These are phyloP conservation scores for Seminavis robusta DNA, from an alignment of 108 stramenopile species.

Conservation along the genomic window DNA sequence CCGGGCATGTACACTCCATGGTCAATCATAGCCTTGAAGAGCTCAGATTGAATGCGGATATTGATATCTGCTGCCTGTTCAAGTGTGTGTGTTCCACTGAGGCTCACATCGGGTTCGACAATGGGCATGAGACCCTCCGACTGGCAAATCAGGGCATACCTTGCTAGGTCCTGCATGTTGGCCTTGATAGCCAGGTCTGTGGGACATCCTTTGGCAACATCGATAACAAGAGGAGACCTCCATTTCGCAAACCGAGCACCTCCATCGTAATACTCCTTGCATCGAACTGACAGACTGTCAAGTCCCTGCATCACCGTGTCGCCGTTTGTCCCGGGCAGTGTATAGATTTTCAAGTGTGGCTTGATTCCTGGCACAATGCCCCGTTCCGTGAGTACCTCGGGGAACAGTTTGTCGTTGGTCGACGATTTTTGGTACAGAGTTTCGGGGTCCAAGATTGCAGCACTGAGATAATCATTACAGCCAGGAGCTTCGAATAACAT, in stretches of 20 bases:
- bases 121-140: constrained; percentile 89
- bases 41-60: constrained; percentile 39
- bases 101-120: constrained; percentile 89
- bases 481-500: constrained; percentile 71
- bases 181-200: constrained; percentile 78
- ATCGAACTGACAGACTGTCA: constrained; percentile 78
- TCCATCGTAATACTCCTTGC: constrained; percentile 81
- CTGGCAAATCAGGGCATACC: constrained; percentile 92
- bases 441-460: constrained; percentile 92
- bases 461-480: constrained; percentile 75
- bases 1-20: constrained; percentile 89
- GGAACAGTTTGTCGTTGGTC: constrained; percentile 72
- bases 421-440: constrained; percentile 73
- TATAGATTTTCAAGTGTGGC: constrained; percentile 68
- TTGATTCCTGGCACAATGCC: constrained; percentile 92
- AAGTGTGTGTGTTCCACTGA: constrained; percentile 49
- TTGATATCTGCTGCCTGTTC: constrained; percentile 55
- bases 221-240: constrained; percentile 58
- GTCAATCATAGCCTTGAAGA: constrained; percentile 88
- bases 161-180: constrained; percentile 73
- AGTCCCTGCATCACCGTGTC: constrained; percentile 90
- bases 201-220: constrained; percentile 62
- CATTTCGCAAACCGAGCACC: constrained; percentile 94
- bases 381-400: constrained; percentile 57
- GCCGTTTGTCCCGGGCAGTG: constrained; percentile 73